Conservation (phyloP, 805 yeast species). For the Teunomyces kruisii region DNA sequence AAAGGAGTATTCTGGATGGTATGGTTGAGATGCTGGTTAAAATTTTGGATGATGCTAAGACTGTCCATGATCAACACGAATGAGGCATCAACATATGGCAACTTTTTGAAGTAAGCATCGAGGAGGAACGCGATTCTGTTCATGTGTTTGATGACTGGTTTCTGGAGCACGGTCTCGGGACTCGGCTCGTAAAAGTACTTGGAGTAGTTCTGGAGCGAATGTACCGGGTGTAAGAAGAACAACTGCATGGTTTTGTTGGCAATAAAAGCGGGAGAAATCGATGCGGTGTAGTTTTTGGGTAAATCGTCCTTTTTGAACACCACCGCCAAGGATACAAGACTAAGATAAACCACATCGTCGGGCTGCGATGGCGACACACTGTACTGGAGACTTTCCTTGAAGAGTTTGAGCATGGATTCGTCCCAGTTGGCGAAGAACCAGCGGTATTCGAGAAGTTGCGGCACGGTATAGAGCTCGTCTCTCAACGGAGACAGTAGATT, state of each 20-base stretch:
- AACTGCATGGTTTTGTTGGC: constrained; percentile 18
- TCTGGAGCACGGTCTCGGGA: constrained; percentile 18
- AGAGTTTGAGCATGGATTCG: constrained; percentile 23
- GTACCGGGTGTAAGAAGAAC: constrained; percentile 15
- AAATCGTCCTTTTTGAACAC: constrained; percentile 24
- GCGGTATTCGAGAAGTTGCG: constrained; percentile 23
- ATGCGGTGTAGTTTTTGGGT: constrained; percentile 19
- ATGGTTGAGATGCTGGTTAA: constrained; percentile 24
- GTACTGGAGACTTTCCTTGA: constrained; percentile 23
- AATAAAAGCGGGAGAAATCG: constrained; percentile 17
- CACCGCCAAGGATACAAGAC: constrained; percentile 37
- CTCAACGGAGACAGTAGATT: constrained; percentile 35
- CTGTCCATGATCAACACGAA: constrained; percentile 19
- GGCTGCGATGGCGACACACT: constrained; percentile 22
- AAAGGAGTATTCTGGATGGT: constrained; percentile 14
- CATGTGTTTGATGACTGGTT: constrained; percentile 49
- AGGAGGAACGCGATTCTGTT: constrained; percentile 48
- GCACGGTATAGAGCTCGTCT: constrained; percentile 29
- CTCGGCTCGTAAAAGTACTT: constrained; percentile 15
- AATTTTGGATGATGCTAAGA: constrained; percentile 23
- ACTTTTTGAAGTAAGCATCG: constrained; percentile 31
- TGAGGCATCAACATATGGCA: constrained; percentile 13
- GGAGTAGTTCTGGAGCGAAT: constrained; percentile 14
- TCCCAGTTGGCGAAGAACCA: constrained; percentile 41
- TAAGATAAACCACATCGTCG: constrained; percentile 25